Base-by-base conservation (phyloP, 148 eudicot genomes). In the Chenopodium berlandieri region DNA sequence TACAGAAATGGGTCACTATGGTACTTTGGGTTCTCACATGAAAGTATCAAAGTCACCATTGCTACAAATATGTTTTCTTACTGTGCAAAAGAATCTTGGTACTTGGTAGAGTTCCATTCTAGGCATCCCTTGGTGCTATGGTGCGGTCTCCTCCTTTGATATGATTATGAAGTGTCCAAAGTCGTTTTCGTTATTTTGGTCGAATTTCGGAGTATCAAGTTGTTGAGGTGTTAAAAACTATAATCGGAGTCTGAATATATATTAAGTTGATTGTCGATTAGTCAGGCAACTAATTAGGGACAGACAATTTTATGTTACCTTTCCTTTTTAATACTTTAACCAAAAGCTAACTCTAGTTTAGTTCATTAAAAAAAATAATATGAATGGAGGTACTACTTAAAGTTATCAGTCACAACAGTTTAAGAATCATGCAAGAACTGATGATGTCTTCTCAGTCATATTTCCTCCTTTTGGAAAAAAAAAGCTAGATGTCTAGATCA, bases 381-480 rank as follows among this genome's bases (percentile, higher is more conserved):
- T 10, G 19, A 67, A 37, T 30, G 40, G 12, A 50, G 54, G 16
- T 50, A 79, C 30, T 66, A 37, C 75, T 78, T 34, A 80, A 75
- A 80, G 77, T 60, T 65, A n/a, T 32, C 46, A 32, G 31, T 25
- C 30, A 60, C 70, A 56, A 80, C 23, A 72, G 46, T 80, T 23
- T 13, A 60, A 9, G 60, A 79, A 52, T 44, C 70, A 73, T 72
- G 70, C 27, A 80, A 71, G 82, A 44, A 56, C 22, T 34, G 69
- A 80, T 60, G 71, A 72, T 72, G 77, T 60, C 37, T 80, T 40
- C 69, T 56, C 34, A 34, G 56, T 65, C 69, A 48, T 72, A 52
- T 34, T 71, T 17, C 63, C 63, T 19, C 3, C 75, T 13, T 31
- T 19, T 30, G 20, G 46, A 25, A 48, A 50, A 71, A 56, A 40